These are phyloP conservation scores for Candolleomyces efflorescens DNA, from an alignment of 768 basidiomycete species.

Conservation along the genomic window DNA sequence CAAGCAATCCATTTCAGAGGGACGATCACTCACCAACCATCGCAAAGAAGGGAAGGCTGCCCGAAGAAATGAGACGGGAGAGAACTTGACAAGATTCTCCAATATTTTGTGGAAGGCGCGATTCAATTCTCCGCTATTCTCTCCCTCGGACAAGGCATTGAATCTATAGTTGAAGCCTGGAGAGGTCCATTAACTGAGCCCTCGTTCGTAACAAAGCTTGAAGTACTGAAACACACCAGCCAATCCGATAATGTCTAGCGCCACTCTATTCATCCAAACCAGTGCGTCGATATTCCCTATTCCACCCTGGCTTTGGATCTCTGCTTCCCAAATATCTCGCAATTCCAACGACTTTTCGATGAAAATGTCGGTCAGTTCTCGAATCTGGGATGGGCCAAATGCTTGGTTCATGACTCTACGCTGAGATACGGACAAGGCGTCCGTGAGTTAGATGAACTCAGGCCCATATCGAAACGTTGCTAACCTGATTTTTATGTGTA, in stretches of 20 bases:
- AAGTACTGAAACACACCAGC: conserved; percentile 33
- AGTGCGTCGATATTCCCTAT: conserved; percentile 48
- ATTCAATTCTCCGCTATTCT: conserved; percentile 44
- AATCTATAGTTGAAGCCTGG: conserved; percentile 34
- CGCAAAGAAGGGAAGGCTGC: conserved; percentile 32
- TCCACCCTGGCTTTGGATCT: conserved; percentile 25
- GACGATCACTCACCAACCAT: conserved; percentile 27
- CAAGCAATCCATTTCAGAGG: background rate
- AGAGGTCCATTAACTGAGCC: background rate
- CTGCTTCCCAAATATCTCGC: conserved; percentile 41
- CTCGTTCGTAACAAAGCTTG: background rate
- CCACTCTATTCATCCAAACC: conserved; percentile 59
- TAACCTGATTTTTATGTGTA: conserved; percentile 39
- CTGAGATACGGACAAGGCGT: no score
- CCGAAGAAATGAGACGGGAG: conserved; percentile 27
- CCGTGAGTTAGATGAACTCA: no score
- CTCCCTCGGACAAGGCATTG: conserved; percentile 22
- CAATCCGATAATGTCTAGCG: conserved; percentile 74
- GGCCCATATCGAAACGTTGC: background rate
- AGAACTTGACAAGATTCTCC: conserved; percentile 33
- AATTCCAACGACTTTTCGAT: conserved; percentile 26
- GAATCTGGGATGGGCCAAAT: conserved; percentile 54
- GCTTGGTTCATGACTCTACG: conserved; percentile 42
- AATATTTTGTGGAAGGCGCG: conserved; percentile 51
- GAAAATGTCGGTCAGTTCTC: conserved; percentile 40